Evolutionary conservation across 140 eudicot genomes (phyloP).

Genomic region (Senecio squalidus): DNA sequence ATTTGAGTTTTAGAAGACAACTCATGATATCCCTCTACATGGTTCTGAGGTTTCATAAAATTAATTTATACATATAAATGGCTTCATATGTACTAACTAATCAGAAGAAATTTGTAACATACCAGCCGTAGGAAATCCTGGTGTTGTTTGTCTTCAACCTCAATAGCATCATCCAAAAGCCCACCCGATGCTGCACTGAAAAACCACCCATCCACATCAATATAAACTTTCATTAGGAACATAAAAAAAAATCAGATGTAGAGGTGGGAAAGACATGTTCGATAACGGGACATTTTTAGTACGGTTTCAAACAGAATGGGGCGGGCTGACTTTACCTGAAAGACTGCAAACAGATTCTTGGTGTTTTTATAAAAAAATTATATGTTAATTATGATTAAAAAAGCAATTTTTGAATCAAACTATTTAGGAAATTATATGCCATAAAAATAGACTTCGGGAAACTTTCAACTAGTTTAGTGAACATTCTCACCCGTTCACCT

Average conservation of each 20-base stretch:
- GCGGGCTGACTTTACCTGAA: too few relatives aligned
- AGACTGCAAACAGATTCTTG: too few relatives aligned
- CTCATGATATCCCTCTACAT: slow-evolving; percentile 79
- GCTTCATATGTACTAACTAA: not conserved
- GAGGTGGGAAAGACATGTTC: not conserved
- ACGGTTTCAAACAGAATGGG: too few relatives aligned
- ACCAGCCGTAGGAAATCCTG: slow-evolving; percentile 69
- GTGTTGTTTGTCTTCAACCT: slow-evolving; percentile 57
- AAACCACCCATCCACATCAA: slow-evolving; percentile 5
- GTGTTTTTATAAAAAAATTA: too few relatives aligned
- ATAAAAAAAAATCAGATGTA: not conserved
- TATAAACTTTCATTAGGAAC: not conserved
- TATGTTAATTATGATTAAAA: too few relatives aligned
- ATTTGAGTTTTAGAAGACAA: slow-evolving; percentile 78
- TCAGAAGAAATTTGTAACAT: slow-evolving; percentile 4
- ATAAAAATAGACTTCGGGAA: too few relatives aligned
- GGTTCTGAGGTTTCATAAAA: slow-evolving; percentile 45
- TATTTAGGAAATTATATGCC: too few relatives aligned
- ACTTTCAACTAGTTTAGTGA: not conserved
- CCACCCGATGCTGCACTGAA: slow-evolving; percentile 71
- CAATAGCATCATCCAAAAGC: slow-evolving; percentile 72
- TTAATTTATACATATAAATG: not conserved
- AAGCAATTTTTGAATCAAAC: too few relatives aligned
- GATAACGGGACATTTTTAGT: too few relatives aligned
- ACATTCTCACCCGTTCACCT: not conserved